Conservation (phyloP, 2,329 filamentous ascomycete species). For the Alternaria postmessia region DNA sequence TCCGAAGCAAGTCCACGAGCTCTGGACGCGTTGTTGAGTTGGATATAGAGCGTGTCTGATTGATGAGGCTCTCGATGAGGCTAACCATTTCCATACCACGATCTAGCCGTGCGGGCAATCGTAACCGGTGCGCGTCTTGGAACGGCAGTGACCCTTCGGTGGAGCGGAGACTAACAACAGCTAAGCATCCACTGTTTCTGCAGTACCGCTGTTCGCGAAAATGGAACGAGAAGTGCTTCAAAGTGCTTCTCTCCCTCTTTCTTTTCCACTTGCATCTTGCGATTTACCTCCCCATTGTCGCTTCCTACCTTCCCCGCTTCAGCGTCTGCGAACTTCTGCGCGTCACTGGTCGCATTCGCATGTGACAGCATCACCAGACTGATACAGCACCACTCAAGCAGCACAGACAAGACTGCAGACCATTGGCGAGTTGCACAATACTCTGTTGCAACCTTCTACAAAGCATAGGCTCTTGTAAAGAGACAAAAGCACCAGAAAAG, state of each 20-base stretch:
- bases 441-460: not conserved
- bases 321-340: slow-evolving; percentile 17
- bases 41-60: slow-evolving; percentile 9
- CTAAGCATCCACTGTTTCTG: slow-evolving; percentile 27
- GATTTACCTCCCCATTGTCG: not conserved
- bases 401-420: not conserved
- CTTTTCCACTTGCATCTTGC: slow-evolving; percentile 3
- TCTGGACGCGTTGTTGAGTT: not conserved
- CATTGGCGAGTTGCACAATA: slow-evolving; percentile 4
- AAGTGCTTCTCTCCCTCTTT: slow-evolving; percentile 8
- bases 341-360: slow-evolving; percentile 33
- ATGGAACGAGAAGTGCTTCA: slow-evolving; percentile 22
- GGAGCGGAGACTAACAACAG: slow-evolving; percentile 26
- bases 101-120: slow-evolving; percentile 19
- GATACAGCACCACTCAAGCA: slow-evolving; percentile 14
- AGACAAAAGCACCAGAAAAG: slow-evolving; percentile 8
- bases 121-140: slow-evolving; percentile 8
- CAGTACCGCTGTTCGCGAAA: slow-evolving; percentile 24
- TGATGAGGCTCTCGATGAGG: slow-evolving; percentile 7
- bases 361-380: slow-evolving; percentile 39
- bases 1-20: not conserved
- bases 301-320: slow-evolving; percentile 15
- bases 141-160: slow-evolving; percentile 23
- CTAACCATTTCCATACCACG: slow-evolving; percentile 16
- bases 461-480: not conserved